Evolutionary conservation across 2,329 filamentous ascomycete genomes (phyloP).

Genomic region (Talaromyces sp.): DNA sequence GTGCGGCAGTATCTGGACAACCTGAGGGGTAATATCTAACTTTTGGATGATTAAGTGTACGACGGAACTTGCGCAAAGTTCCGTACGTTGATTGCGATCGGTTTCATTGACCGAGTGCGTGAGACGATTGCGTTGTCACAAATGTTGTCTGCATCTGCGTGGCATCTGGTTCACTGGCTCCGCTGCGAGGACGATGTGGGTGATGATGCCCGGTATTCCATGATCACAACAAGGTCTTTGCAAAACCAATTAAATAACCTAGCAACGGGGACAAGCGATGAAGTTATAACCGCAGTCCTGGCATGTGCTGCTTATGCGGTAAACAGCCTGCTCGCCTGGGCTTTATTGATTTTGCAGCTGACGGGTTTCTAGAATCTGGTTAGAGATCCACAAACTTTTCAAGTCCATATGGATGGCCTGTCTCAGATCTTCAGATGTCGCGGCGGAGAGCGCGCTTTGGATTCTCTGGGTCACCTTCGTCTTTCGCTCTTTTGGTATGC

Average conservation of each 20-base stretch:
- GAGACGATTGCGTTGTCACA: slow-evolving; percentile 1
- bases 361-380: not conserved
- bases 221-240: not conserved
- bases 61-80: slow-evolving; percentile 2
- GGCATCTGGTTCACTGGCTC: slow-evolving; percentile 1
- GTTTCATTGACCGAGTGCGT: not conserved
- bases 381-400: not conserved
- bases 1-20: not conserved
- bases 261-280: not conserved
- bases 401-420: not conserved
- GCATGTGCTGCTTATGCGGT: not conserved
- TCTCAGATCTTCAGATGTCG: not conserved
- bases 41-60: not conserved
- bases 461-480: not conserved
- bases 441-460: not conserved
- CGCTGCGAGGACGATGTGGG: not conserved
- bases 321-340: not conserved
- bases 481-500: not conserved
- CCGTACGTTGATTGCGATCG: not conserved
- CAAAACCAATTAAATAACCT: not conserved
- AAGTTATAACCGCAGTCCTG: not conserved
- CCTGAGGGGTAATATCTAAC: not conserved
- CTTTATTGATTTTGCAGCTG: not conserved
- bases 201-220: not conserved
- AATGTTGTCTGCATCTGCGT: not conserved